Evolutionary conservation across 2,329 filamentous ascomycete genomes (phyloP).

Genomic region (Malbranchea zuffiana): DNA sequence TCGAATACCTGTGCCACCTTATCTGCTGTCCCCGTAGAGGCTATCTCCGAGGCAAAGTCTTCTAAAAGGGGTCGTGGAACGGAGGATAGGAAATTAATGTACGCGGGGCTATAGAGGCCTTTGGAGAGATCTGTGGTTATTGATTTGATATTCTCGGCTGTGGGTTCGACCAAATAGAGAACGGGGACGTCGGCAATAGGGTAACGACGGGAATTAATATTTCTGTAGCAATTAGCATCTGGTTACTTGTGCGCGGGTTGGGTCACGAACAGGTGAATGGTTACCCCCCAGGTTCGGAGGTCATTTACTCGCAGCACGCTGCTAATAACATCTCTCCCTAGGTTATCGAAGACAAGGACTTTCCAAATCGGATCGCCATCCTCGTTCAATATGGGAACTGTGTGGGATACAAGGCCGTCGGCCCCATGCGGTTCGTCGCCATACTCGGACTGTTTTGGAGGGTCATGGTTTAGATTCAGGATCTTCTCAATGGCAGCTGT

Average conservation of each 20-base stretch:
- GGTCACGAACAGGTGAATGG: conserved; percentile 69
- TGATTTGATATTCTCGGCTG: conserved; percentile 61
- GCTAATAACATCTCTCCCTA: conserved; percentile 89
- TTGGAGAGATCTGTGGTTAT: conserved; percentile 80
- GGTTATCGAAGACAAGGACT: conserved; percentile 86
- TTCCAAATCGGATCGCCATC: conserved; percentile 96
- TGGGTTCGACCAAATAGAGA: conserved; percentile 92
- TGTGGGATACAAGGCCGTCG: conserved; percentile 55
- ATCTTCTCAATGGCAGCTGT: conserved; percentile 87
- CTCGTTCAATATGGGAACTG: conserved; percentile 70
- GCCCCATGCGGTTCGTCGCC: conserved; percentile 48
- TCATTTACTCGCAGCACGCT: conserved; percentile 92
- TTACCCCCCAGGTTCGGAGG: conserved; percentile 85
- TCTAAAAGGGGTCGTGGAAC: conserved; percentile 82
- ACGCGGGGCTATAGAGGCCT: conserved; percentile 82
- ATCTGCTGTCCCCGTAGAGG: conserved; percentile 71
- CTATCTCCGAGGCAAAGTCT: conserved; percentile 85
- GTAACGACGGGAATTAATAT: conserved; percentile 69
- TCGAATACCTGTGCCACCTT: conserved; percentile 88
- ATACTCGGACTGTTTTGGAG: conserved; percentile 38
- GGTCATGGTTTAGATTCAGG: conserved; percentile 79
- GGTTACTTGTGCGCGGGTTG: conserved; percentile 1
- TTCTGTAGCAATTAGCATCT: conserved; percentile 40
- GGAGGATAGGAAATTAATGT: conserved; percentile 94
- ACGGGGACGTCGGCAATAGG: conserved; percentile 93